A percentile compares a stretch with the other conserved stretches of the same genome.
phyloP scores from a whole-genome alignment of 495 filamentous ascomycete species.

The Trichocladium antarcticum region DNA sequence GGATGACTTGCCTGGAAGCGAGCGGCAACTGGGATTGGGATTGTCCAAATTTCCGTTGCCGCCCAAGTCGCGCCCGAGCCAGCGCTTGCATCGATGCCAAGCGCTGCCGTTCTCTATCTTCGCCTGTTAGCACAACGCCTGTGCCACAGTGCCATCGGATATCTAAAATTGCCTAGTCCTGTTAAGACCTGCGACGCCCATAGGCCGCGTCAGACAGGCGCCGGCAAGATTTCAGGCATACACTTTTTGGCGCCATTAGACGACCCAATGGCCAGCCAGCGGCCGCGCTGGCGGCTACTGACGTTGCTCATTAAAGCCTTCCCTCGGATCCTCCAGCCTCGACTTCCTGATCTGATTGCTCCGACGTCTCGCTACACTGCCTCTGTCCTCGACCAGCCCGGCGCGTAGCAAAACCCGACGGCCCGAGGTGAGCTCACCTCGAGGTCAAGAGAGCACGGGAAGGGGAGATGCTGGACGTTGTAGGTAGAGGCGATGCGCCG shows the following conservation, averaged over 20 bases:
- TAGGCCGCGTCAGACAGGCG: neutral
- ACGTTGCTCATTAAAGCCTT: too few species aligned
- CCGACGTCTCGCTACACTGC: slow-evolving; percentile 2
- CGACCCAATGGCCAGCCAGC: neutral
- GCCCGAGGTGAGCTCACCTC: neutral
- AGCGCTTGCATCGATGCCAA: slow-evolving; percentile 8
- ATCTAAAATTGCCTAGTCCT: neutral
- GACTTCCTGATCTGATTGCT: neutral
- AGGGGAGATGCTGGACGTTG: too few species aligned
- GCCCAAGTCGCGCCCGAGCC: slow-evolving; percentile 7
- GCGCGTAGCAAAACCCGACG: neutral
- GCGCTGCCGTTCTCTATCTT: neutral
- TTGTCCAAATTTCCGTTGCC: slow-evolving; percentile 11
- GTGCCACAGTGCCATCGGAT: neutral
- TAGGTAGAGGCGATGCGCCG: too few species aligned
- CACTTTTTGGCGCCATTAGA: neutral
- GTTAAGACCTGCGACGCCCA: too few species aligned
- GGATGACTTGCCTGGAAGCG: slow-evolving; percentile 8
- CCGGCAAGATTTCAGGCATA: neutral
- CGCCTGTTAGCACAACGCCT: neutral
- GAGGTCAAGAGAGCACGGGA: too few species aligned
- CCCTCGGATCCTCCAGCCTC: neutral
- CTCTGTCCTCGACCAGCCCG: neutral
- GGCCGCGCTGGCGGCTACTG: neutral
- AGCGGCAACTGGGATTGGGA: slow-evolving; percentile 27